Evolutionary conservation across 441 rosid genomes (phyloP).

Genomic region (Biscutella laevigata): DNA sequence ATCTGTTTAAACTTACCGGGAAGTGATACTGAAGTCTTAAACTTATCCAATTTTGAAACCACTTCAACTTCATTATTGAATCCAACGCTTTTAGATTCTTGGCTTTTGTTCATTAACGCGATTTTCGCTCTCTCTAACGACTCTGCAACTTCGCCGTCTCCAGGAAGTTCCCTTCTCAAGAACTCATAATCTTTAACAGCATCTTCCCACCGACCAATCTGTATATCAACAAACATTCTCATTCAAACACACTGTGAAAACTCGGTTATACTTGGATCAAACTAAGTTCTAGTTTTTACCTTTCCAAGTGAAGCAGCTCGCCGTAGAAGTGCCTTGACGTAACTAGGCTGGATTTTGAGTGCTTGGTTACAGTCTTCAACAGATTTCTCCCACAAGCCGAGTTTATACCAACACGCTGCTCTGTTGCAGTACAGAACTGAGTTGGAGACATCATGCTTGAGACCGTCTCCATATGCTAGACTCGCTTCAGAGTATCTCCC

Average conservation of each 20-base stretch:
- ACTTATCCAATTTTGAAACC: slow-evolving; percentile 40
- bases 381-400: slow-evolving; percentile 56
- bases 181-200: slow-evolving; percentile 54
- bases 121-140: slow-evolving; percentile 39
- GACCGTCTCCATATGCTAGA: slow-evolving; percentile 64
- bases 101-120: slow-evolving; percentile 35
- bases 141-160: slow-evolving; percentile 46
- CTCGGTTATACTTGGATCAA: neutral
- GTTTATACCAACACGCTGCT: slow-evolving; percentile 74
- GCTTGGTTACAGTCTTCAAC: slow-evolving; percentile 59
- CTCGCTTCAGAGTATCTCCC: slow-evolving; percentile 54
- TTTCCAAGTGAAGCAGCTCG: slow-evolving; percentile 58
- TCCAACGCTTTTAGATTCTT: slow-evolving; percentile 31
- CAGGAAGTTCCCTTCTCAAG: slow-evolving; percentile 50
- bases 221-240: slow-evolving; percentile 12
- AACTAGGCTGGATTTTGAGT: slow-evolving; percentile 42
- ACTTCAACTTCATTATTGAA: slow-evolving; percentile 44
- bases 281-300: slow-evolving; percentile 27
- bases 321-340: slow-evolving; percentile 54
- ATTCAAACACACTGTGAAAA: slow-evolving; percentile 4
- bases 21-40: slow-evolving; percentile 37
- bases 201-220: slow-evolving; percentile 50
- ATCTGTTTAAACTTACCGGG: slow-evolving; percentile 28
- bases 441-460: slow-evolving; percentile 35
- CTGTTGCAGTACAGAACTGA: slow-evolving; percentile 57